Conservation (phyloP, 305 asterid species). For the Withania somnifera region DNA sequence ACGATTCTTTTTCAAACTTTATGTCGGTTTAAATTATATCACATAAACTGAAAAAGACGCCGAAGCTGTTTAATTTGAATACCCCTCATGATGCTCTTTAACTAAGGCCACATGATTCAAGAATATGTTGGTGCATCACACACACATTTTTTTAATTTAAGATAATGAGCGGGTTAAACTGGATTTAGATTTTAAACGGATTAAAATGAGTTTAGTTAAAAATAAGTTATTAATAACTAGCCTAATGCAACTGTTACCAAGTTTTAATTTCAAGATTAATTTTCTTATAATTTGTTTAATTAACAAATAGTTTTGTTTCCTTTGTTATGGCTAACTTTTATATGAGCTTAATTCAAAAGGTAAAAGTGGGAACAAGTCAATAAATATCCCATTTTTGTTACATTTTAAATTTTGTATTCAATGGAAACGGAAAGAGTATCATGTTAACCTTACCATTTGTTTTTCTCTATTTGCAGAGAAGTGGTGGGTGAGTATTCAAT, state of each 20-base stretch:
- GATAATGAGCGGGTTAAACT: not conserved
- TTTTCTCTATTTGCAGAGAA: not conserved
- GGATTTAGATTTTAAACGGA: no score
- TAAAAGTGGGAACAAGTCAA: not conserved
- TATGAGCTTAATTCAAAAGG: not conserved
- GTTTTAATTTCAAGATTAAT: no score
- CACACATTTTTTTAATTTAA: not conserved
- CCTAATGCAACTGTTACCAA: no score
- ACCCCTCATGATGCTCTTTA: not conserved
- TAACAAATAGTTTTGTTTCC: not conserved
- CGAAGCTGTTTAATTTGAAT: no score
- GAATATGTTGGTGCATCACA: not conserved
- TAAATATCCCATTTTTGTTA: not conserved
- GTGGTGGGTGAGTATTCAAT: slow-evolving; percentile 20
- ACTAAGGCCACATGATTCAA: not conserved
- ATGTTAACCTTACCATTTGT: not conserved
- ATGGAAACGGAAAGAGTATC: not conserved
- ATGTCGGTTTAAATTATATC: no score
- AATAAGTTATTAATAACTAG: no score
- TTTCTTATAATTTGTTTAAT: not conserved
- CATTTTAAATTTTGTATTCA: no score
- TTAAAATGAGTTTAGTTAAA: no score
- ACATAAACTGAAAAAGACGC: no score
- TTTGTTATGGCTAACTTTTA: not conserved
- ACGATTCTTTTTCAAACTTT: not conserved